A percentile compares a stretch with the other conserved stretches of the same genome.
phyloP scores from a whole-genome alignment of 805 yeast species.

The Wickerhamomyces bovis region DNA sequence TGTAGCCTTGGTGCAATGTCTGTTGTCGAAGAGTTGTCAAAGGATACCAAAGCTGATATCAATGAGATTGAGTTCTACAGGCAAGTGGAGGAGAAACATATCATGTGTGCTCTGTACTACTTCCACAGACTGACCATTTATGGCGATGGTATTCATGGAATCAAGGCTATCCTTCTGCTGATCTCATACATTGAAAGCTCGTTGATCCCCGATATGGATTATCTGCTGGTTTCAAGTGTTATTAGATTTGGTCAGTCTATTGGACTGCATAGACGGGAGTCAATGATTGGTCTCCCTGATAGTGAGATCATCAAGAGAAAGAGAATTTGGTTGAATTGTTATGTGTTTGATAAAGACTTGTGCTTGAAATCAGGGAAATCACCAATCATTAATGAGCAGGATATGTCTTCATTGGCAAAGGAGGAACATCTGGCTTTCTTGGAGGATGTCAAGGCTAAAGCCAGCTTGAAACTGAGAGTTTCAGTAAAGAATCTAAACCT shows the following conservation, averaged over 20 bases:
- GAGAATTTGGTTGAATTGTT: slow-evolving; percentile 43
- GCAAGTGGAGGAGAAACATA: neutral
- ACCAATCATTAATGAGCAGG: slow-evolving; percentile 35
- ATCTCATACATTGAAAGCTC: slow-evolving; percentile 28
- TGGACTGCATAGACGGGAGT: slow-evolving; percentile 46
- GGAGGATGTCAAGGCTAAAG: neutral
- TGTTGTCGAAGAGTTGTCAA: neutral
- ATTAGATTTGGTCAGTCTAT: slow-evolving; percentile 45
- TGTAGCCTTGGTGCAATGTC: slow-evolving; percentile 1
- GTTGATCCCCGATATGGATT: slow-evolving; percentile 34
- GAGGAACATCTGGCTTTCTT: slow-evolving; percentile 1
- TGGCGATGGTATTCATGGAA: slow-evolving; percentile 42
- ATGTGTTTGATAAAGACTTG: slow-evolving; percentile 35
- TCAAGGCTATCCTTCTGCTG: slow-evolving; percentile 44
- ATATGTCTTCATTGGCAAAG: slow-evolving; percentile 26
- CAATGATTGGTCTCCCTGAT: slow-evolving; percentile 28
- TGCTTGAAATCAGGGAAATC: slow-evolving; percentile 41
- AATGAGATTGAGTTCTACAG: slow-evolving; percentile 3
- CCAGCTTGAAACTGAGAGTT: neutral
- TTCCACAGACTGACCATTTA: slow-evolving; percentile 41
- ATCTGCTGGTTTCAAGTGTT: slow-evolving; percentile 35
- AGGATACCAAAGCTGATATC: neutral
- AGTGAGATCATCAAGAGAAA: slow-evolving; percentile 32
- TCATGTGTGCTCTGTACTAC: slow-evolving; percentile 34
- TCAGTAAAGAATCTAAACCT: neutral